Base-by-base conservation (phyloP, 208 protist species). In the Leptomonas seymouri region DNA sequence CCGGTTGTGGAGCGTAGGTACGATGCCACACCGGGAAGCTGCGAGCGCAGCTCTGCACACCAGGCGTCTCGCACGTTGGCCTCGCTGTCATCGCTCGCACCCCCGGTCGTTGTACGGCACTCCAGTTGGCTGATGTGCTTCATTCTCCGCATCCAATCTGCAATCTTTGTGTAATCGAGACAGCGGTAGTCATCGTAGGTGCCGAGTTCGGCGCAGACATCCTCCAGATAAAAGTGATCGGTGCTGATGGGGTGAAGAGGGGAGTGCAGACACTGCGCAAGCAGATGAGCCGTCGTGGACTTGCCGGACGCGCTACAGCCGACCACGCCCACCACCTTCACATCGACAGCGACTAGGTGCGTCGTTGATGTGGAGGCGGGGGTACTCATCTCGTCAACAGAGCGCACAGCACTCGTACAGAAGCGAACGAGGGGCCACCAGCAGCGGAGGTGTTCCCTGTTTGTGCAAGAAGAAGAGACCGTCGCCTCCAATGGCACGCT, bases 251-350 rank as follows among this genome's bases (percentile, higher is more conserved):
- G 82, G n/a, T 63, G 59, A 27, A 87, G 64, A 20, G 86, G 86
- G 12, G 82, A 86, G 61, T 56, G 30, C 2, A 91, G 68, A 0
- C 72, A 45, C 4, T 21, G 42, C 7, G 77, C 82, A 28, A 91
- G 73, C 0, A 69, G 80, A 18, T 77, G 63, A 2, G 86, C 79
- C 2, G 75, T 55, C 18, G 67, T 79, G 18, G 86, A 81, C 67
- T 91, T 91, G 21, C 86, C 86, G 0, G 77, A 86, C 12, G 78
- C 79, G 59, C 86, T 91, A 67, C 82, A 86, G 20, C 86, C 86
- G 12, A 71, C 45, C 23, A 91, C 61, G 30, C 80, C 86, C 39
- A 91, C 61, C 5, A 85, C 9, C 23, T 53, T 21, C 39, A 73
- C 59, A 2, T 41, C 39, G 3, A 72, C 48, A 9, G 12, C 23